Percentiles rank a stretch among this genome's conserved stretches.
These are phyloP conservation scores for Vitis rotundifolia DNA, from an alignment of 164 flowering plant genomes.

Conservation along the genomic window DNA sequence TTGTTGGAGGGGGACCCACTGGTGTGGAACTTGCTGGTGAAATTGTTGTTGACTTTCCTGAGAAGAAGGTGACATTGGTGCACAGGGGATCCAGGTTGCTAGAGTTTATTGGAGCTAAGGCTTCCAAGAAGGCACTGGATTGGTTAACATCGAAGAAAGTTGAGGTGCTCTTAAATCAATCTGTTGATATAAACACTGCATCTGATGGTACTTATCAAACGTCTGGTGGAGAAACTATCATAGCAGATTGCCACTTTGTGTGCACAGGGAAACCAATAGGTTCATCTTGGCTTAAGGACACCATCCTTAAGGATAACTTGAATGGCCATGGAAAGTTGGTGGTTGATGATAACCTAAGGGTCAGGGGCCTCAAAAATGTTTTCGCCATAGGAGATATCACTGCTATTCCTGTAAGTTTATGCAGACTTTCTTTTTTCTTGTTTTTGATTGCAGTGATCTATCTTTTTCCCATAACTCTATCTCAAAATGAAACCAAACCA, in stretches of 20 bases:
- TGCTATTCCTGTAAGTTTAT: constrained; percentile 16
- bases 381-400: constrained; percentile 32
- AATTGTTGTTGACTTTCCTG: constrained; percentile 24
- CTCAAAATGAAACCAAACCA: too few species aligned
- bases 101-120: constrained; percentile 23
- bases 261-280: constrained; percentile 18
- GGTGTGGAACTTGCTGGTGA: constrained; percentile 35
- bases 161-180: constrained; percentile 26
- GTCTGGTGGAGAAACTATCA: constrained; percentile 22
- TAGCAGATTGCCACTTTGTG: constrained; percentile 29
- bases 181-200: constrained; percentile 17
- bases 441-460: background rate
- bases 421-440: background rate
- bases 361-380: constrained; percentile 18
- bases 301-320: constrained; percentile 17
- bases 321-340: constrained; percentile 20
- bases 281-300: constrained; percentile 27
- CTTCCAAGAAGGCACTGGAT: constrained; percentile 21
- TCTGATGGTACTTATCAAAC: constrained; percentile 22
- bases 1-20: constrained; percentile 29
- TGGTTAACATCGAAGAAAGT: constrained; percentile 26
- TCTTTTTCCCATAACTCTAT: too few species aligned
- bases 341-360: constrained; percentile 28
- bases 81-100: constrained; percentile 28
- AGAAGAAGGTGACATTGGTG: constrained; percentile 26